A percentile compares a stretch with the other conserved stretches of the same genome.
These are phyloP conservation scores for Phenoliferia sp. DNA, from an alignment of 1,284 basidiomycete genomes.

Conservation along the genomic window DNA sequence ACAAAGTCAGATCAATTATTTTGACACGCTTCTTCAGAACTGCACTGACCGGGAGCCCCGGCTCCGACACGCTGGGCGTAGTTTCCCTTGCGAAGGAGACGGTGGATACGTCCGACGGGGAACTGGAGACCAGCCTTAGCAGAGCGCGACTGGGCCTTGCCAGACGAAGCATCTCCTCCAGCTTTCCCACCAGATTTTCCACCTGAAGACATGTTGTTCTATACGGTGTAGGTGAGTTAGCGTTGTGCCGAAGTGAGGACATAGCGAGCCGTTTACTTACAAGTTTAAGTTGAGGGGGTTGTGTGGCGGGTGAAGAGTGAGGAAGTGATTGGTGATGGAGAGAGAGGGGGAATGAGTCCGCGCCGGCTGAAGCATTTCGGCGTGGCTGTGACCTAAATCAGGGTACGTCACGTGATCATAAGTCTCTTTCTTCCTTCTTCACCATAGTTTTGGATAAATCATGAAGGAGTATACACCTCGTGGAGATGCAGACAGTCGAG, in stretches of 20 bases:
- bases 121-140: slow-evolving; percentile 76
- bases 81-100: slow-evolving; percentile 53
- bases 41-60: slow-evolving; percentile 61
- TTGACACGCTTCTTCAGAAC: background rate
- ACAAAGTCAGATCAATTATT: background rate
- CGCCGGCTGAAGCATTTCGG: no score
- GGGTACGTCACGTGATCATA: no score
- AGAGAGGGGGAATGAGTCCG: no score
- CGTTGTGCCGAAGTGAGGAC: background rate
- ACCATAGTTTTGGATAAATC: no score
- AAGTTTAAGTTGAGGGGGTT: background rate
- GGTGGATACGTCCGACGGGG: slow-evolving; percentile 83
- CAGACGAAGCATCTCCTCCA: slow-evolving; percentile 57
- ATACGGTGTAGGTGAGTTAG: background rate
- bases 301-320: no score
- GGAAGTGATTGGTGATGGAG: no score
- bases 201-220: slow-evolving; percentile 54
- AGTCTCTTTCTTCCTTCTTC: no score
- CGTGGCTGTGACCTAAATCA: no score
- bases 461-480: no score
- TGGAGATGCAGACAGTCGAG: no score
- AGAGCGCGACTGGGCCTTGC: slow-evolving; percentile 46
- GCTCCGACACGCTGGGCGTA: slow-evolving; percentile 63
- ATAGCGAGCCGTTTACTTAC: background rate
- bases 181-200: slow-evolving; percentile 52